Evolutionary conservation across 768 basidiomycete genomes (phyloP).

Genomic region (Cyathus striatus): DNA sequence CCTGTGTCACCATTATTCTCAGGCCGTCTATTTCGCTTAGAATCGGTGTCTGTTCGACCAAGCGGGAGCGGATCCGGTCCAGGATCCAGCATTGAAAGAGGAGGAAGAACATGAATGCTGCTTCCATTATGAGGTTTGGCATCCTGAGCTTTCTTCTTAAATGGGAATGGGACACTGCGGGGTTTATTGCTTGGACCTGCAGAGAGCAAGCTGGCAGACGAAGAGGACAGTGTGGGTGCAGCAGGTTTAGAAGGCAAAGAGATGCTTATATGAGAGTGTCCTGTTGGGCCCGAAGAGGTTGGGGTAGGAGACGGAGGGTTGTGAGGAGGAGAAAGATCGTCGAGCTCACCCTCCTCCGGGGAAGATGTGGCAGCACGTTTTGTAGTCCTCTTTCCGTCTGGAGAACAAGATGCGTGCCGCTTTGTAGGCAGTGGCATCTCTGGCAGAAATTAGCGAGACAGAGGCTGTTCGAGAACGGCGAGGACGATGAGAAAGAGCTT

Average conservation of each 20-base stretch:
- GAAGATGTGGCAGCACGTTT: slow-evolving; percentile 62
- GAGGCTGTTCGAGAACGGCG: no score
- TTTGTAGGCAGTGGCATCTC: slow-evolving; percentile 39
- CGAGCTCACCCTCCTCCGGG: slow-evolving; percentile 81
- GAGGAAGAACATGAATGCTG: slow-evolving; percentile 7
- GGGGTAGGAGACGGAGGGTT: slow-evolving; percentile 16
- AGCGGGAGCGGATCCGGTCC: slow-evolving; percentile 27
- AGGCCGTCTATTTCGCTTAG: slow-evolving; percentile 28
- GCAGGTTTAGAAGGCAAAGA: slow-evolving; percentile 30
- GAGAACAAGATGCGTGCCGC: slow-evolving; percentile 53
- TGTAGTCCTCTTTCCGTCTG: slow-evolving; percentile 38
- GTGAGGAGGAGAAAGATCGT: slow-evolving; percentile 37
- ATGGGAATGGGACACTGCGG: slow-evolving; percentile 78
- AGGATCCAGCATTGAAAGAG: slow-evolving; percentile 15
- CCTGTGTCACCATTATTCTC: no score
- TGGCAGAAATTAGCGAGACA: no score
- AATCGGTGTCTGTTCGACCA: slow-evolving; percentile 40
- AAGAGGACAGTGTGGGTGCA: slow-evolving; percentile 4
- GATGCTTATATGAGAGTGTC: no score
- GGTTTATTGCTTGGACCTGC: slow-evolving; percentile 39
- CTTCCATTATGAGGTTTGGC: no score
- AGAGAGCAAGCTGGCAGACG: slow-evolving; percentile 4
- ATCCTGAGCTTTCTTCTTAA: slow-evolving; percentile 65
- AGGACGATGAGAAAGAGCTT: no score
- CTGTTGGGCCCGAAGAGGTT: no score